Conservation (phyloP, 148 eudicot genomes). For the Cornus suecica region DNA sequence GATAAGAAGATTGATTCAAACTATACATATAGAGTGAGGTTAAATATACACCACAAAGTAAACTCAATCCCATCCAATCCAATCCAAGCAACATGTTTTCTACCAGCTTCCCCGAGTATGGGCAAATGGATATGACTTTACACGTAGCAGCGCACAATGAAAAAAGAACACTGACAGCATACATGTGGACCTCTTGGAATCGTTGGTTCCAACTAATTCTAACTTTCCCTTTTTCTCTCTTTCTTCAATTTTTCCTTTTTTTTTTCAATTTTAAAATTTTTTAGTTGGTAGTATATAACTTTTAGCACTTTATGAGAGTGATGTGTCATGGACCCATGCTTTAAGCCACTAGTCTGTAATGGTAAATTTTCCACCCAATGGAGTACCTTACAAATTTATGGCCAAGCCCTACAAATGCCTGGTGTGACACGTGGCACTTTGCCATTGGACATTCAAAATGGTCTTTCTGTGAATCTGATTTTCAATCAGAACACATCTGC, state of each 20-base stretch:
- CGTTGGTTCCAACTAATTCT: conserved; percentile 2
- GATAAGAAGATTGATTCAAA: conserved; percentile 10
- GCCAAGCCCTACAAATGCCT: background rate
- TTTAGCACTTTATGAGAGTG: conserved; percentile 6
- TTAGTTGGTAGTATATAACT: background rate
- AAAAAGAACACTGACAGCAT: background rate
- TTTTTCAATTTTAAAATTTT: too few relatives aligned
- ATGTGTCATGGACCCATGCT: conserved; percentile 33
- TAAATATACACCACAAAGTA: conserved; percentile 34
- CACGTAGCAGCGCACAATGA: conserved; percentile 8
- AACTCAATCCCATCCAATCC: conserved; percentile 10
- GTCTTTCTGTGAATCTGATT: background rate
- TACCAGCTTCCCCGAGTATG: conserved; percentile 15
- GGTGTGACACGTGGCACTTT: background rate
- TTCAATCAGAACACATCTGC: background rate
- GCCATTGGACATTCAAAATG: background rate
- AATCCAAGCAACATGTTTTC: conserved; percentile 14
- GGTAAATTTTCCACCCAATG: background rate
- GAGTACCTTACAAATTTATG: background rate
- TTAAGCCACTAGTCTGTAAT: conserved; percentile 14
- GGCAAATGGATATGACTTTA: conserved; percentile 26
- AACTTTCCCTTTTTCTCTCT: background rate
- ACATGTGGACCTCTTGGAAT: conserved; percentile 4
- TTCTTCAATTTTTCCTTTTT: too few relatives aligned
- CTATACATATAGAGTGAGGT: conserved; percentile 11